Percentiles rank a stretch among this genome's conserved stretches.
Evolutionary conservation across 371 early-diverging fungal genomes (phyloP).

Genomic region (Choanephora cucurbitarum): DNA sequence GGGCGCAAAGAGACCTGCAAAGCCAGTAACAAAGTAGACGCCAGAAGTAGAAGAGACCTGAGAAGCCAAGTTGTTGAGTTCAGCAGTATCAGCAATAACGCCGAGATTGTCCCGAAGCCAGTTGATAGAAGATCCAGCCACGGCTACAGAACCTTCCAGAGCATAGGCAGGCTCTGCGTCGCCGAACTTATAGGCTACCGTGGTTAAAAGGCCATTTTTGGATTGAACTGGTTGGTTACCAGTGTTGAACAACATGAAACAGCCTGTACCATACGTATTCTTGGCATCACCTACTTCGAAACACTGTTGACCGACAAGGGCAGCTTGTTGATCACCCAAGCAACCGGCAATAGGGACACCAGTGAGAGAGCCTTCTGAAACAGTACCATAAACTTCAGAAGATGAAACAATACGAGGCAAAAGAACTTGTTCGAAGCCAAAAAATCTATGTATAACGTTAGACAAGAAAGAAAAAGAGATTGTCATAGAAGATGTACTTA

Average conservation of each 20-base stretch:
- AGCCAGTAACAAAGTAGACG: constrained; percentile 95
- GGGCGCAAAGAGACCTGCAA: constrained; percentile 93
- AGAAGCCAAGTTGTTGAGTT: constrained; percentile 57
- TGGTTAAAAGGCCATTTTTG: constrained; percentile 86
- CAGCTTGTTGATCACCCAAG: constrained; percentile 97
- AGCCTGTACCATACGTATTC: constrained; percentile 96
- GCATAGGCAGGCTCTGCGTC: constrained; percentile 78
- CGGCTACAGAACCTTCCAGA: constrained; percentile 95
- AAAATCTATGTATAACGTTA: constrained; percentile 24
- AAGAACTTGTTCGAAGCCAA: constrained; percentile 33
- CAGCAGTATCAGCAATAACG: constrained; percentile 67
- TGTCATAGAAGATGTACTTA: too few relatives aligned
- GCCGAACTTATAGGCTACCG: constrained; percentile 91
- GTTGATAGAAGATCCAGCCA: constrained; percentile 90
- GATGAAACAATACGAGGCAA: constrained; percentile 87
- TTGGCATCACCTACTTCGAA: constrained; percentile 73
- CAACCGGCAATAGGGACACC: constrained; percentile 83
- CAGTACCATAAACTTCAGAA: constrained; percentile 75
- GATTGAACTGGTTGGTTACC: constrained; percentile 81
- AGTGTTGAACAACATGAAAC: constrained; percentile 96
- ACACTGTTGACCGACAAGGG: constrained; percentile 94
- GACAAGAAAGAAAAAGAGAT: constrained; percentile 6
- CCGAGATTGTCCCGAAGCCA: constrained; percentile 92
- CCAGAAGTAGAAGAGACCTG: constrained; percentile 77
- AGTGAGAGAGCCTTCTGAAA: constrained; percentile 57